Evolutionary conservation across 345 rosid species (phyloP).

Genomic region (Toxicodendron radicans): DNA sequence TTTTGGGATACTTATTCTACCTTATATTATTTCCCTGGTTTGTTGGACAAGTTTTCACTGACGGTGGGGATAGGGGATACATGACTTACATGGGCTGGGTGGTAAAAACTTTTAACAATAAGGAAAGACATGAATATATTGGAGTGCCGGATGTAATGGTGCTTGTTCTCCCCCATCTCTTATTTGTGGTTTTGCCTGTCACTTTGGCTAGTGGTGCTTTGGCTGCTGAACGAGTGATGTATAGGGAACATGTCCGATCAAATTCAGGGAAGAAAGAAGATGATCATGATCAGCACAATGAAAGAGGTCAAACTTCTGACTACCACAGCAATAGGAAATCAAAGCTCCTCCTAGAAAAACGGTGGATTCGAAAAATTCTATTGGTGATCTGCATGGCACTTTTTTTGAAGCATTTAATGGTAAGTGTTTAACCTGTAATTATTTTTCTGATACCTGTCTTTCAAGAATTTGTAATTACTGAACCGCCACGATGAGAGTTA

Average conservation of each 20-base stretch:
- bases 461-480: neutral
- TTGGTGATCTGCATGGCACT: constrained; percentile 60
- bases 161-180: constrained; percentile 75
- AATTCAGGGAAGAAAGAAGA: constrained; percentile 75
- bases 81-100: constrained; percentile 94
- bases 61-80: constrained; percentile 51
- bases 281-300: constrained; percentile 40
- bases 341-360: constrained; percentile 30
- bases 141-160: constrained; percentile 89
- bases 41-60: constrained; percentile 65
- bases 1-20: constrained; percentile 58
- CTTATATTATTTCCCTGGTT: constrained; percentile 81
- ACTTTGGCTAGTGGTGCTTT: constrained; percentile 50
- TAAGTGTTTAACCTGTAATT: constrained; percentile 27
- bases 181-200: constrained; percentile 67
- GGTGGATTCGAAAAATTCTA: constrained; percentile 56
- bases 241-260: constrained; percentile 50
- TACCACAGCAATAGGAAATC: constrained; percentile 24
- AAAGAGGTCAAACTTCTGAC: constrained; percentile 27
- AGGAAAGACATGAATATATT: constrained; percentile 47
- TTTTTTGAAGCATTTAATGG: constrained; percentile 80
- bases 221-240: constrained; percentile 66
- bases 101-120: constrained; percentile 35
- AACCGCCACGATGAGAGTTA: neutral
- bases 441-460: no score